These are phyloP conservation scores for Erigeron canadensis DNA, from an alignment of 129 eudicot genomes.

Conservation along the genomic window DNA sequence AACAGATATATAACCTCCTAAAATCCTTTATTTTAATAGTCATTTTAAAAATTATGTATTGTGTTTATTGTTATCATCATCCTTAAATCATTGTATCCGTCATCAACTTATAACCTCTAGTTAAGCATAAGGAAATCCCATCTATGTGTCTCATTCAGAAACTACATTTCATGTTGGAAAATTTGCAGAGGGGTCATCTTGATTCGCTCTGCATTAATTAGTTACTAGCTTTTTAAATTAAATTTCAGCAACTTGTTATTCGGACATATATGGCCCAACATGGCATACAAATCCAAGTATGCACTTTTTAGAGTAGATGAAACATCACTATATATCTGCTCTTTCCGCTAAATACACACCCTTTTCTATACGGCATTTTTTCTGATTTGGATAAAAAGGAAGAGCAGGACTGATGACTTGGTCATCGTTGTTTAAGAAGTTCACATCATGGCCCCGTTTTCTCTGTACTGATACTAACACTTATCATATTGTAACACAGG, in stretches of 20 bases:
- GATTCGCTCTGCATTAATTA: not conserved
- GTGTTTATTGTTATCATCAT: conserved; percentile 1
- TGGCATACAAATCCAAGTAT: conserved; percentile 15
- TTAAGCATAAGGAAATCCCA: not conserved
- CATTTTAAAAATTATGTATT: not conserved
- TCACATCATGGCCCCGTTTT: not conserved
- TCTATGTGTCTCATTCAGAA: conserved; percentile 7
- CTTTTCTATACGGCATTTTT: conserved; percentile 22
- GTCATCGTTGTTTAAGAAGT: conserved; percentile 2
- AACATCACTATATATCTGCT: not conserved
- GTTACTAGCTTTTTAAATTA: not conserved
- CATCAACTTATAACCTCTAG: not conserved
- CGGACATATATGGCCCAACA: not conserved
- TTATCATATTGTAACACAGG: not conserved
- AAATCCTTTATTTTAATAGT: not conserved
- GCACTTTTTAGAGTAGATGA: conserved; percentile 8
- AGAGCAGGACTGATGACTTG: conserved; percentile 9
- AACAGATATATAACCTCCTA: not conserved
- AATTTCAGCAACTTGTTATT: not conserved
- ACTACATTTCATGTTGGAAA: conserved; percentile 8
- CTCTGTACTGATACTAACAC: not conserved
- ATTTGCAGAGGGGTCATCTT: conserved; percentile 10
- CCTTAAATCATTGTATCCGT: not conserved
- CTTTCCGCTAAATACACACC: conserved; percentile 22
- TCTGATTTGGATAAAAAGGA: conserved; percentile 12